phyloP scores from a whole-genome alignment of 176 grass and related monocot species.

The Oryza meridionalis region DNA sequence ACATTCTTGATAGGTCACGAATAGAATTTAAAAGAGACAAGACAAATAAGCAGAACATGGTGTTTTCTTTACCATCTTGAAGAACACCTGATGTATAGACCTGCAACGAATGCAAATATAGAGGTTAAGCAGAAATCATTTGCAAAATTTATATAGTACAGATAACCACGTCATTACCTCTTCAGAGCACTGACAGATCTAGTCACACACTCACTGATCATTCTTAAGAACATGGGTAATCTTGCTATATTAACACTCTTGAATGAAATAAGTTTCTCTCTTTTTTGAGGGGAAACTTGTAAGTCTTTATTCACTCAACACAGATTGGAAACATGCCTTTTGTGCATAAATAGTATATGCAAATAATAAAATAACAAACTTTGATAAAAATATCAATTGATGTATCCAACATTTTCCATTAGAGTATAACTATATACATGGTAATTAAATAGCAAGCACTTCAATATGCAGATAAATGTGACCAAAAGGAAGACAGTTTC shows the following conservation, averaged over 20 bases:
- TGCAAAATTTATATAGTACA: neutral
- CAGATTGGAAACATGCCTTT: neutral
- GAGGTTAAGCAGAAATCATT: neutral
- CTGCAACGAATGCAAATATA: constrained; percentile 40
- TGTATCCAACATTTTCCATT: no score
- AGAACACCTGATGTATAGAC: constrained; percentile 32
- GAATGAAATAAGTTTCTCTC: neutral
- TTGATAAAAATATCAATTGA: neutral
- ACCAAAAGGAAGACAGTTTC: constrained; percentile 11
- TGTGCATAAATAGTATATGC: neutral
- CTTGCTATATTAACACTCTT: neutral
- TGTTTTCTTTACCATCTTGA: constrained; percentile 36
- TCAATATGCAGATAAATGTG: neutral
- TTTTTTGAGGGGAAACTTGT: no score
- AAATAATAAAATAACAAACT: neutral
- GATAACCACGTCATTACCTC: constrained; percentile 34
- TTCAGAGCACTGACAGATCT: constrained; percentile 26
- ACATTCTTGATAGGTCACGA: constrained; percentile 10
- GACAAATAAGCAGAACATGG: constrained; percentile 8
- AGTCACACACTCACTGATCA: neutral
- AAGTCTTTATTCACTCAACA: no score
- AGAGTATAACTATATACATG: no score
- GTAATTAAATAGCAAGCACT: no score
- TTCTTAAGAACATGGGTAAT: no score
- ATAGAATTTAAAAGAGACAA: constrained; percentile 9